Conservation (phyloP, 768 basidiomycete genomes). For the Russula griseocarnosa region DNA sequence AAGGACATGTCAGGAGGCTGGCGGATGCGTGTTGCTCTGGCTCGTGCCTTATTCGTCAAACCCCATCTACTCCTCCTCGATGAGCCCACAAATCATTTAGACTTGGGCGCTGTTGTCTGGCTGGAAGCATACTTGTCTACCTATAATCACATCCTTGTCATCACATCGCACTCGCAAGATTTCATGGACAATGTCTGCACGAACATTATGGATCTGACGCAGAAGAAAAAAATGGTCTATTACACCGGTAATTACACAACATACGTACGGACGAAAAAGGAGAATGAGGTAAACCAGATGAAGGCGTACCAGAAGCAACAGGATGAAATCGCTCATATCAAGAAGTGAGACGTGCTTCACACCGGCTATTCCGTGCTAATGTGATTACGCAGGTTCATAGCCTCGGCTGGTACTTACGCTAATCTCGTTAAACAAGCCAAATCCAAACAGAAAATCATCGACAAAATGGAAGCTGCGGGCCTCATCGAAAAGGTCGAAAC, state of each 20-base stretch:
- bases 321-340: constrained; percentile 97
- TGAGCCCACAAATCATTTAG: constrained; percentile 89
- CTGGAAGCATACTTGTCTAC: constrained; percentile 96
- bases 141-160: constrained; percentile 97
- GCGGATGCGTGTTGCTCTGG: constrained; percentile 98
- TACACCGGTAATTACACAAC: constrained; percentile 96
- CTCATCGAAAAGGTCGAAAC: constrained; percentile 87
- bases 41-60: constrained; percentile 92
- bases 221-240: constrained; percentile 88
- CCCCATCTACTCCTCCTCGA: constrained; percentile 94
- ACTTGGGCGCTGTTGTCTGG: constrained; percentile 98
- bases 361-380: constrained; percentile 4
- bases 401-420: constrained; percentile 99
- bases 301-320: constrained; percentile 99
- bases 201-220: constrained; percentile 94
- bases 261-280: constrained; percentile 92
- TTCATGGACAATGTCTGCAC: constrained; percentile 99
- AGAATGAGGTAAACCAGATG: constrained; percentile 99
- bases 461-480: constrained; percentile 99
- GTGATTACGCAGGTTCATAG: constrained; percentile 71
- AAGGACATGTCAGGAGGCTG: constrained; percentile 99
- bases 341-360: constrained; percentile 59
- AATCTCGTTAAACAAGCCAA: constrained; percentile 98
- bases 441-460: constrained; percentile 99
- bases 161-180: constrained; percentile 98